Percentiles rank a stretch among this genome's conserved stretches.
Evolutionary conservation across 805 yeast genomes (phyloP).

Genomic region (Kodamaea neixiangensis): DNA sequence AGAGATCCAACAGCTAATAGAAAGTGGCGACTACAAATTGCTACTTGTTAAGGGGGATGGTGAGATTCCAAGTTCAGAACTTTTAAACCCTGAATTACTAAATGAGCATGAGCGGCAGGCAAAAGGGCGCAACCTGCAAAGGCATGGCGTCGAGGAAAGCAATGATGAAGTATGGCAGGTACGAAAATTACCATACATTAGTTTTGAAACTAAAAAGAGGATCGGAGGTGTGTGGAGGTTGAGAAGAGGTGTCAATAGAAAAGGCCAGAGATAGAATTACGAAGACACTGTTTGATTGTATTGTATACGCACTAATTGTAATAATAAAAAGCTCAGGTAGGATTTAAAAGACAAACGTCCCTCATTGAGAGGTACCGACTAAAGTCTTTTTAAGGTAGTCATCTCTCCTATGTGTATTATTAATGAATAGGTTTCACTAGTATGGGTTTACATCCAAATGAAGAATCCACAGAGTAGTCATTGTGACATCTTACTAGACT

Average conservation of each 20-base stretch:
- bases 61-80: slow-evolving; percentile 62
- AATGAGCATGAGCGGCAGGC: slow-evolving; percentile 21
- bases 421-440: too few species aligned
- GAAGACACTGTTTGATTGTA: not conserved
- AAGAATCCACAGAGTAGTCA: too few species aligned
- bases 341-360: too few species aligned
- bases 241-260: slow-evolving; percentile 54
- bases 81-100: slow-evolving; percentile 35
- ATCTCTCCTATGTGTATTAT: too few species aligned
- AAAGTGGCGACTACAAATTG: slow-evolving; percentile 26
- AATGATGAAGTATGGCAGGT: slow-evolving; percentile 1
- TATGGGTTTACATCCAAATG: too few species aligned
- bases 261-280: slow-evolving; percentile 14
- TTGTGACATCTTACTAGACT: too few species aligned
- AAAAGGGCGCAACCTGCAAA: slow-evolving; percentile 14
- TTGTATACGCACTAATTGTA: not conserved
- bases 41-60: slow-evolving; percentile 63
- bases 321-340: too few species aligned
- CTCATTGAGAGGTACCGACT: too few species aligned
- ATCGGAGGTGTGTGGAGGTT: slow-evolving; percentile 61
- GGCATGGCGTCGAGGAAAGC: slow-evolving; percentile 1
- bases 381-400: too few species aligned
- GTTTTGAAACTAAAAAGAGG: slow-evolving; percentile 35
- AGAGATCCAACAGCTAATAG: slow-evolving; percentile 7
- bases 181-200: slow-evolving; percentile 20